Conservation (phyloP, 768 basidiomycete genomes). For the Serendipita indica region DNA sequence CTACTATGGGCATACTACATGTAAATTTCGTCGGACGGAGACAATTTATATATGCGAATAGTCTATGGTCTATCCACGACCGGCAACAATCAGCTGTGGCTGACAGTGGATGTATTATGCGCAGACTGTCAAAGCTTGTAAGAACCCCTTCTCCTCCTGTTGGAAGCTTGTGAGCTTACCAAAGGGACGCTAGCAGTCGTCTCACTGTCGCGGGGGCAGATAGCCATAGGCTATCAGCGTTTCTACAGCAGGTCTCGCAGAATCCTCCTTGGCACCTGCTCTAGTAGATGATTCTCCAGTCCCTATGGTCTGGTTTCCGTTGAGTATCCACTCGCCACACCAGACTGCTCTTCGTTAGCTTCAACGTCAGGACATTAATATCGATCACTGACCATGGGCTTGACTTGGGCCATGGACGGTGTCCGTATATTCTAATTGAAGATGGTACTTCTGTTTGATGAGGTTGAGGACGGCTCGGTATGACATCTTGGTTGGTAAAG, state of each 20-base stretch:
- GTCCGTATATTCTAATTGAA: not conserved
- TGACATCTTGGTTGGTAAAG: not conserved
- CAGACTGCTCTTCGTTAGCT: not conserved
- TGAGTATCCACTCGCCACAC: constrained; percentile 1
- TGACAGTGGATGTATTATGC: no score
- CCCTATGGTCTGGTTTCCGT: not conserved
- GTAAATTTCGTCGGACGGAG: no score
- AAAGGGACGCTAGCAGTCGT: no score
- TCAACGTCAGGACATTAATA: not conserved
- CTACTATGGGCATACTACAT: not conserved
- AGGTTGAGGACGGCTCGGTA: not conserved
- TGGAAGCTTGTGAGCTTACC: no score
- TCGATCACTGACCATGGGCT: not conserved
- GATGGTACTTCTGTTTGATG: constrained; percentile 1
- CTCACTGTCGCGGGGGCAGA: not conserved
- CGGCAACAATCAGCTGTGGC: no score
- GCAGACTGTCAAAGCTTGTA: no score
- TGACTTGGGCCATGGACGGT: not conserved
- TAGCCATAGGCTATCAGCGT: constrained; percentile 1
- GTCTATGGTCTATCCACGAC: no score
- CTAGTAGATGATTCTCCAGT: constrained; percentile 1
- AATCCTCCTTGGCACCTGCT: constrained; percentile 5
- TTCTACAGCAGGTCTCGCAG: constrained; percentile 5
- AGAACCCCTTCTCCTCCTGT: no score
- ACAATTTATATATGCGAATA: no score